A percentile compares a stretch with the other conserved stretches of the same genome.
Conservation (phyloP, 116 monocot species). For the Thalassia testudinum region DNA sequence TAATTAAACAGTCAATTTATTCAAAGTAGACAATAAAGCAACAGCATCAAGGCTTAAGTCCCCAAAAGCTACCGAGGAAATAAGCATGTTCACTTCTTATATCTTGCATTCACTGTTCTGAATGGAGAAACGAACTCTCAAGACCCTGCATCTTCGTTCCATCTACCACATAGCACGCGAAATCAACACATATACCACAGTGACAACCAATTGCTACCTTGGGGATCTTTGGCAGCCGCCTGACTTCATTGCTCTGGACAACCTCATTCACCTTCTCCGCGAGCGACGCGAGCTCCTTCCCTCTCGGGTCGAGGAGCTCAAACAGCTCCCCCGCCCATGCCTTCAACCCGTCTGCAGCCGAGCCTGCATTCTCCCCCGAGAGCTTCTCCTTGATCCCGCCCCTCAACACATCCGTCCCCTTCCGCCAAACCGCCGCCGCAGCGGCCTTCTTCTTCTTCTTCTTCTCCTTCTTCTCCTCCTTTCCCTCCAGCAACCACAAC, state of each 20-base stretch:
- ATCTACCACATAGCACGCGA: too few species aligned
- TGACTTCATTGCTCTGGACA: slow-evolving; percentile 90
- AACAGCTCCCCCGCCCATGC: slow-evolving; percentile 32
- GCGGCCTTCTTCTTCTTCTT: slow-evolving; percentile 66
- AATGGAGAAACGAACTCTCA: too few species aligned
- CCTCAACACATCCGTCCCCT: slow-evolving; percentile 58
- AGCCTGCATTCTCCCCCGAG: slow-evolving; percentile 2
- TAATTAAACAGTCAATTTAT: too few species aligned
- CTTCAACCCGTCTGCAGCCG: slow-evolving; percentile 19
- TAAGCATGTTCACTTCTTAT: too few species aligned
- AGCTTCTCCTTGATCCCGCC: slow-evolving; percentile 34
- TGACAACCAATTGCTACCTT: slow-evolving; percentile 50
- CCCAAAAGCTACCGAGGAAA: not conserved
- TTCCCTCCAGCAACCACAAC: slow-evolving; percentile 52
- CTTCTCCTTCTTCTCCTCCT: slow-evolving; percentile 52
- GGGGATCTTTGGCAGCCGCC: slow-evolving; percentile 95
- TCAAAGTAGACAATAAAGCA: too few species aligned
- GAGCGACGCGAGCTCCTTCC: slow-evolving; percentile 19
- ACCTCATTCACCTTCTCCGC: slow-evolving; percentile 70
- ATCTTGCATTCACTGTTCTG: too few species aligned
- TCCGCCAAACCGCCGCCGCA: too few species aligned
- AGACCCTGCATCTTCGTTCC: too few species aligned
- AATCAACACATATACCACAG: too few species aligned
- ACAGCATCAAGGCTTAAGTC: not conserved
- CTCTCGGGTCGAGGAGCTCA: slow-evolving; percentile 56